These are phyloP conservation scores for Zanthoxylum bungeanum DNA, from an alignment of 345 rosid genomes.

Conservation along the genomic window DNA sequence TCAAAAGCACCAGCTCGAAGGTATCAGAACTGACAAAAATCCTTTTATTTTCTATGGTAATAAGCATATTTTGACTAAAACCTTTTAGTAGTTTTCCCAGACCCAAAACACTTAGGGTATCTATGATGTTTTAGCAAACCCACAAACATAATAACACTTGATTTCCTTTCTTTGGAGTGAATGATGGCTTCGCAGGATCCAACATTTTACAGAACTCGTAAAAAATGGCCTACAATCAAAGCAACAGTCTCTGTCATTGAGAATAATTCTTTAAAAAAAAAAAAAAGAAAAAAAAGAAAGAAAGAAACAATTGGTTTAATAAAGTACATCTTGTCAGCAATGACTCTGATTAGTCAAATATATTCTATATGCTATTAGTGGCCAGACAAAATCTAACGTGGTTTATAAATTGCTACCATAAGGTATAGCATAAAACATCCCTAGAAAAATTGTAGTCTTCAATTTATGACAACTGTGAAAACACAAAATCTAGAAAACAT, in stretches of 20 bases:
- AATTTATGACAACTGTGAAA: too few species aligned
- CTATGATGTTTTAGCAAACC: neutral
- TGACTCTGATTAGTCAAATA: too few species aligned
- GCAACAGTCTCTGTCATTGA: neutral
- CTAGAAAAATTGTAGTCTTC: too few species aligned
- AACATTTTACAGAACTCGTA: slow-evolving; percentile 83
- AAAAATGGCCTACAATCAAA: slow-evolving; percentile 66
- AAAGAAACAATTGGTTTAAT: too few species aligned
- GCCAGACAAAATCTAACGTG: too few species aligned
- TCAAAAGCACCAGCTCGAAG: slow-evolving; percentile 92
- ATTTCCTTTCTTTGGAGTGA: slow-evolving; percentile 76
- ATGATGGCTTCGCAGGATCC: slow-evolving; percentile 90
- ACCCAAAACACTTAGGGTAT: slow-evolving; percentile 22
- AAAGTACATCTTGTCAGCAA: too few species aligned
- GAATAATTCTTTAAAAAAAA: too few species aligned
- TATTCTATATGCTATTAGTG: too few species aligned
- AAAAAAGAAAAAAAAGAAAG: too few species aligned
- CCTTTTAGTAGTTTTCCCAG: slow-evolving; percentile 86
- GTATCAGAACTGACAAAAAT: slow-evolving; percentile 86
- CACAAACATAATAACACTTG: slow-evolving; percentile 70
- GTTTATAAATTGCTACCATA: too few species aligned
- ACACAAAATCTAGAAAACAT: too few species aligned
- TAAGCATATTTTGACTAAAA: slow-evolving; percentile 82
- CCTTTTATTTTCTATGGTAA: slow-evolving; percentile 86
- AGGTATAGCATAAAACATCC: too few species aligned